Evolutionary conservation across 371 early-diverging fungal genomes (phyloP), one percentile per base, ranked within the genome.

Genomic region (Fennellomyces sp.): DNA sequence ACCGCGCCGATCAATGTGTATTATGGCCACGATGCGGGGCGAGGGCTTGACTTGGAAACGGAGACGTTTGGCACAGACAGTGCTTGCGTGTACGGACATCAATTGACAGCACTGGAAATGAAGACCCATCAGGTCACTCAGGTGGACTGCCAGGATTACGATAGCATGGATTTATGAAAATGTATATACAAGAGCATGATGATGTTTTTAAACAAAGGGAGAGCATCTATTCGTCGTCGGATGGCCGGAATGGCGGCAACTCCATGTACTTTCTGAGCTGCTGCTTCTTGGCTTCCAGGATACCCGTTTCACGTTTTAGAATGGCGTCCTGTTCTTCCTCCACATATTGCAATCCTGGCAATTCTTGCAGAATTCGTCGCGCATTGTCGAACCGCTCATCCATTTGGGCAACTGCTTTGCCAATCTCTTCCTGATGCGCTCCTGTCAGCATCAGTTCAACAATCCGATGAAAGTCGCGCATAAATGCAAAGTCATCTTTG

Each of bases 11-110:
- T 52, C 49, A 59, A 49, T 12, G 48, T 87, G 11, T 78, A 82
- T 26, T 91, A 91, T 63, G 92, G 92, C 1, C 92, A 91, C 64
- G 89, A 86, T 47, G 85, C 92, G 2, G 63, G 80, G 0, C 73
- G 88, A 17, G 81, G 81, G 11, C 66, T 91, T 52, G 78, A 83
- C 31, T 52, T 88, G 5, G 72, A 82, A 49, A 26, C 64, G 1
- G 71, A 73, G 52, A 76, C 88, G 0, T 75, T 82, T 61, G 91
- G 92, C 3, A 39, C 89, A 2, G 91, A 91, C 49, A 83, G 80
- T 3, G 88, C 89, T 3, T 90, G 91, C 63, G 90, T 89, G 2
- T 80, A 87, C 58, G 92, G 91, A 15, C 56, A 76, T 0, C 47
- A 73, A 19, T 53, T 92, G 56, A 83, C 88, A 1, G 89, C 86